Evolutionary conservation across 106 monocot species (phyloP).

Genomic region (Dendrobium officinale): DNA sequence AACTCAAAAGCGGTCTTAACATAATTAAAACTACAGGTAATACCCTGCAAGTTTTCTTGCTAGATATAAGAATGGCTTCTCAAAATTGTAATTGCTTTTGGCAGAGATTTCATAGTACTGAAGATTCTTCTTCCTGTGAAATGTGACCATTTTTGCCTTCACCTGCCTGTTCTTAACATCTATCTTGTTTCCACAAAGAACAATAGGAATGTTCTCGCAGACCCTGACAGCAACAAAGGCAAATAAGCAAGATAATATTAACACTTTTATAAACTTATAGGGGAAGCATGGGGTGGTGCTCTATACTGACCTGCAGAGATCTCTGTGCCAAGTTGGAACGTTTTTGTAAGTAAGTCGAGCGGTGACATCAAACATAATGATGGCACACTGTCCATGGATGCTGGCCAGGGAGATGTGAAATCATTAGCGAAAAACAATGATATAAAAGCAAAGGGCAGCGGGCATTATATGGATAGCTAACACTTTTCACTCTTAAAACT

Average conservation of each 20-base stretch:
- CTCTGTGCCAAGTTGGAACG: slow-evolving; percentile 54
- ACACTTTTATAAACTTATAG: not conserved
- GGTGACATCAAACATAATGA: slow-evolving; percentile 71
- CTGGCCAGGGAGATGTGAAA: slow-evolving; percentile 11
- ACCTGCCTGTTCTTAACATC: slow-evolving; percentile 48
- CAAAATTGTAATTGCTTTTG: slow-evolving; percentile 47
- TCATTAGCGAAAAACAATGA: not conserved
- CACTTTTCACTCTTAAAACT: not conserved
- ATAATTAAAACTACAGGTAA: not conserved
- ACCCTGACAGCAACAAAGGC: slow-evolving; percentile 8
- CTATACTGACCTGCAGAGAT: slow-evolving; percentile 35
- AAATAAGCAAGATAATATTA: not conserved
- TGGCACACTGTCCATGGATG: slow-evolving; percentile 69
- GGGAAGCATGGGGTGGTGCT: not conserved
- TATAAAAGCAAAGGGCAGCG: not conserved
- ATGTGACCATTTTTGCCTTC: slow-evolving; percentile 36
- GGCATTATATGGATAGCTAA: not conserved
- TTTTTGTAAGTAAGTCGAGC: slow-evolving; percentile 65
- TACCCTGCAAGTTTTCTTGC: slow-evolving; percentile 50
- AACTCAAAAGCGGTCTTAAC: not conserved
- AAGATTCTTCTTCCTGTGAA: slow-evolving; percentile 45
- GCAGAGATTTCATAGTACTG: slow-evolving; percentile 46
- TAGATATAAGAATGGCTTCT: slow-evolving; percentile 39
- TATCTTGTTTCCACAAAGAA: slow-evolving; percentile 40
- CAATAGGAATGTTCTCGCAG: slow-evolving; percentile 38